Conservation (phyloP, 257 asterid species). For the Eustoma russellianum region DNA sequence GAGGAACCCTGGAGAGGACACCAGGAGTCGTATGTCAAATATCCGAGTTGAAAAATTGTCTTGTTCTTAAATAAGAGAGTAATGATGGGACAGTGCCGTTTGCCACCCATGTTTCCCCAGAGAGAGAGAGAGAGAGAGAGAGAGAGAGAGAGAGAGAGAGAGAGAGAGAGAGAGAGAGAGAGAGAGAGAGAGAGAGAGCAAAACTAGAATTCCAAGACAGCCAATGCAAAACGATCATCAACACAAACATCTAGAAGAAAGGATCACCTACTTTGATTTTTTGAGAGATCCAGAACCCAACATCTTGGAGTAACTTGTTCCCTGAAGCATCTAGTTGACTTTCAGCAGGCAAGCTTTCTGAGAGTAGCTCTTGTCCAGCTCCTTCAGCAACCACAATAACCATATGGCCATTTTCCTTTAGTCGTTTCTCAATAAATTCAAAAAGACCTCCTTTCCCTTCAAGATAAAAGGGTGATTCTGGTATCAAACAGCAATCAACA, state of each 20-base stretch:
- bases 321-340: conserved; percentile 76
- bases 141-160: too few relatives aligned
- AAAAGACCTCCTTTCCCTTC: conserved; percentile 81
- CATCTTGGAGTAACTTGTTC: conserved; percentile 78
- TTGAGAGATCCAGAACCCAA: conserved; percentile 83
- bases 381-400: conserved; percentile 94
- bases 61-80: background rate
- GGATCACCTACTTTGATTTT: conserved; percentile 52
- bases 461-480: conserved; percentile 83
- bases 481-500: conserved; percentile 92
- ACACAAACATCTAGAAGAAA: background rate
- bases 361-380: conserved; percentile 85
- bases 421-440: conserved; percentile 56
- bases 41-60: background rate
- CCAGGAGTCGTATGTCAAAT: background rate
- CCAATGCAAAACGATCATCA: too few relatives aligned
- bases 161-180: too few relatives aligned
- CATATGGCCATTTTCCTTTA: conserved; percentile 84
- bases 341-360: conserved; percentile 22
- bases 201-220: background rate
- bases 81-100: background rate
- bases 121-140: too few relatives aligned
- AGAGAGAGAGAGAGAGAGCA: background rate
- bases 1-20: background rate
- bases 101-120: too few relatives aligned